Percentiles rank a stretch among this genome's conserved stretches.
Conservation (phyloP, 164 flowering plant species). For the Saururus chinensis region DNA sequence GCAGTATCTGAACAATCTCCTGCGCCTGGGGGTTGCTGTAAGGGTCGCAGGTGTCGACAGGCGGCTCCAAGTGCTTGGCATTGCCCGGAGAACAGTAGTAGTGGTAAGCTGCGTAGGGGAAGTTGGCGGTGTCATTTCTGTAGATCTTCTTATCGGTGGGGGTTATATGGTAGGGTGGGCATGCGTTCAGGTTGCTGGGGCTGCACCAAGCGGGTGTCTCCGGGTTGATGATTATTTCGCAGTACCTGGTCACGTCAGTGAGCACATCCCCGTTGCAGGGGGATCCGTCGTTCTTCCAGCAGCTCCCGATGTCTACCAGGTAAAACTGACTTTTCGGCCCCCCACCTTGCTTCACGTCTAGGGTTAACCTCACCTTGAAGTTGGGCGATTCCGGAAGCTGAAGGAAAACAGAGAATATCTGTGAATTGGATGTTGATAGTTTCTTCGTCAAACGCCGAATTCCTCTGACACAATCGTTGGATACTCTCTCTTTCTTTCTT, state of each 20-base stretch:
- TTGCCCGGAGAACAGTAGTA: slow-evolving; percentile 66
- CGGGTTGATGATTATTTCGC: slow-evolving; percentile 87
- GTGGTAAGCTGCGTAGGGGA: slow-evolving; percentile 75
- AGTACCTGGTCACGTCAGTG: slow-evolving; percentile 71
- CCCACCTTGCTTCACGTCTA: slow-evolving; percentile 67
- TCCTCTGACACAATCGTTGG: too few relatives aligned
- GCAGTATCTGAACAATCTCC: slow-evolving; percentile 65
- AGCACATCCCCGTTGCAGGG: slow-evolving; percentile 65
- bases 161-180: slow-evolving; percentile 69
- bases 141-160: slow-evolving; percentile 31
- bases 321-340: slow-evolving; percentile 79
- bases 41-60: slow-evolving; percentile 60
- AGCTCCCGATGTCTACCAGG: slow-evolving; percentile 67
- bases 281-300: slow-evolving; percentile 75
- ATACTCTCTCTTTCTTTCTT: too few relatives aligned
- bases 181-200: slow-evolving; percentile 24
- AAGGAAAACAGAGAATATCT: neutral
- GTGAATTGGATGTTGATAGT: too few relatives aligned
- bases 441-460: too few relatives aligned
- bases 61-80: slow-evolving; percentile 43
- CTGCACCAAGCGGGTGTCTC: slow-evolving; percentile 53
- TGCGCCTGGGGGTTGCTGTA: slow-evolving; percentile 88
- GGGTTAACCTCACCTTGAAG: slow-evolving; percentile 52
- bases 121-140: slow-evolving; percentile 48
- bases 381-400: slow-evolving; percentile 76